Evolutionary conservation across 139 green algal species (phyloP), one percentile per base, ranked within the genome.

Genomic region (Volvox reticuliferus): DNA sequence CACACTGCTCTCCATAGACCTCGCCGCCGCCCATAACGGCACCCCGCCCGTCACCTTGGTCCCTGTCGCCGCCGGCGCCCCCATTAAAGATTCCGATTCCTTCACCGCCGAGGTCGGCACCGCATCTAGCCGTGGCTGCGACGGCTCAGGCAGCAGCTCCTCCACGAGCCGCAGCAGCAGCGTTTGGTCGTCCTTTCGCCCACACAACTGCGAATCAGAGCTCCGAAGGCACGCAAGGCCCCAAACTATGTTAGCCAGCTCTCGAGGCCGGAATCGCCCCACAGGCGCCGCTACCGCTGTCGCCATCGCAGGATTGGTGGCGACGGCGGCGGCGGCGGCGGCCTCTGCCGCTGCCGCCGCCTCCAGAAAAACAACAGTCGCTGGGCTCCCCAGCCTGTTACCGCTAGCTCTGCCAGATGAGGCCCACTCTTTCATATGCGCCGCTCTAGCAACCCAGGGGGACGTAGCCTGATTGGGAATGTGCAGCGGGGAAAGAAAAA

Each of bases 161-260:
- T 28, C 73, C n/a, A 55, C 86, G 9, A 77, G 28, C 18, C 36
- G 5, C 73, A 90, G 50, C 73, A 90, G 73, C 36, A 69, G 36
- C 6, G 13, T 17, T 75, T 90, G 73, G 2, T 63, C 24, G 18
- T 12, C 30, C 6, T 0, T 0, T 12, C 20, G 13, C n/a, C 30
- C 86, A 2, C 67, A 62, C 30, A 90, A n/a, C 86, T 6, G 28
- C n/a, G 50, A 22, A 35, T 90, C 86, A 6, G 3, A 1, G 0
- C 1, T 0, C 3, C 86, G 71, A n/a, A 90, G 50, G 36, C 36
- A 61, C 17, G 86, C 44, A 30, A 90, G 73, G 21, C 73, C 86
- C 86, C 86, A 90, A 30, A 90, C 73, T 30, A 83, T 44, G 21
- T 90, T 90, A 1, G 86, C 69, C 20, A 90, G 26, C 50, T 90